Evolutionary conservation across 306 rosid species (phyloP).

Genomic region (Fagus crenata): DNA sequence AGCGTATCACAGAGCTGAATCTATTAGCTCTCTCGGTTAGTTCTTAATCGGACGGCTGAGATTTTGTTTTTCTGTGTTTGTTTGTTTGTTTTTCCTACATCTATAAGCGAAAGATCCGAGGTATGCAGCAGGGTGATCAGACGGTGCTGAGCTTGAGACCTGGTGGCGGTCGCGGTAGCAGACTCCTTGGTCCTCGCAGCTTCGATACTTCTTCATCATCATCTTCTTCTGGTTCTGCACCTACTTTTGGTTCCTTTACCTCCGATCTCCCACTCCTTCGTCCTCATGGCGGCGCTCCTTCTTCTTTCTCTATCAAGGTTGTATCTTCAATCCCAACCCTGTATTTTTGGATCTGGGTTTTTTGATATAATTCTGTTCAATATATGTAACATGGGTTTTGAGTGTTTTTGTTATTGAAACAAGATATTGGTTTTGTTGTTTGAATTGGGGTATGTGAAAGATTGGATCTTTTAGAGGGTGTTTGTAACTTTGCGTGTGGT

Average conservation of each 20-base stretch:
- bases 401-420: not conserved
- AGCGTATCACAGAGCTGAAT: slow-evolving; percentile 48
- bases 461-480: not conserved
- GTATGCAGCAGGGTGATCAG: slow-evolving; percentile 98
- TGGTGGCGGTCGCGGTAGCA: slow-evolving; percentile 89
- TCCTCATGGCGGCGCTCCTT: slow-evolving; percentile 52
- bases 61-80: not conserved
- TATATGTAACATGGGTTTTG: too few species aligned
- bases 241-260: slow-evolving; percentile 64
- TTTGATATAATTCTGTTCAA: not conserved
- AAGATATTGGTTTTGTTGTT: not conserved
- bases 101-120: slow-evolving; percentile 55
- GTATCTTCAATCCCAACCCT: slow-evolving; percentile 4
- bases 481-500: not conserved
- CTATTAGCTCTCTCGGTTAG: slow-evolving; percentile 8
- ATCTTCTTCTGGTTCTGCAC: slow-evolving; percentile 37
- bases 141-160: slow-evolving; percentile 93
- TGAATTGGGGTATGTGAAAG: not conserved
- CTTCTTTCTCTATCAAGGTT: slow-evolving; percentile 65
- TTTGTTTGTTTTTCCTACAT: not conserved
- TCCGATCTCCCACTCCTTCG: slow-evolving; percentile 67
- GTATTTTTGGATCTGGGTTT: slow-evolving; percentile 27
- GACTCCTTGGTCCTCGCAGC: slow-evolving; percentile 69
- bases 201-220: slow-evolving; percentile 60
- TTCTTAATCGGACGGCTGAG: slow-evolving; percentile 39